Evolutionary conservation across 2,329 filamentous ascomycete species (phyloP), one percentile per base, ranked within the genome.

Genomic region (Arthroderma uncinatum): DNA sequence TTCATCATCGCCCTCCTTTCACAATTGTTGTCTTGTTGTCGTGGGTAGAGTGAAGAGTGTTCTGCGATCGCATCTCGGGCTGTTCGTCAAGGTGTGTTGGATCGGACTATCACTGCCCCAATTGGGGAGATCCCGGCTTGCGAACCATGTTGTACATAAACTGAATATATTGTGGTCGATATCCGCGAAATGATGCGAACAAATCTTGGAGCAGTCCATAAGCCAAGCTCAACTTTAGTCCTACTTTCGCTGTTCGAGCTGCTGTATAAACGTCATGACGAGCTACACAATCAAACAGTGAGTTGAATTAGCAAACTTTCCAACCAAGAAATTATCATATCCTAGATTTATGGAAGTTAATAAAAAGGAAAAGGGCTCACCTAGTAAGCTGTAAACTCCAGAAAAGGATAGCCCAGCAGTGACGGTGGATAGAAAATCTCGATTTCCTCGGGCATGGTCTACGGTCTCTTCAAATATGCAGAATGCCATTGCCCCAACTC

Each of bases 171-270:
- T 82, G 82, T 34, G 91, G 81, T 56, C 78, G 81, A 65, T 87
- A 83, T 56, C 89, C 89, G 68, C 82, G 85, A 55, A 82, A 73
- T 59, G 84, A 76, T 55, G 83, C 82, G 34, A 93, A 70, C 9
- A 78, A 73, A 73, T 97, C 92, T 72, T 97, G 91, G 58, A 86
- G 70, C 37, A 92, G 75, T 23, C 92, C 92, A 72, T 89, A 97
- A 6, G 76, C 81, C 36, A 95, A 68, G 19, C 92, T 91, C 62
- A 90, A 84, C 63, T 86, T 76, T 48, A 96, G 75, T 1, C 90
- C 92, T 64, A 87, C 82, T 68, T 84, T 87, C 54, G 90, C 89
- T 44, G 89, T 93, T 61, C 86, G 81, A 16, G 85, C 86, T 40
- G 85, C 83, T 54, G 86, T 87, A 59, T 85, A 83, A 30, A 92